Base-by-base conservation (phyloP, 2,329 filamentous ascomycete genomes). In the Albifimbria verrucaria region DNA sequence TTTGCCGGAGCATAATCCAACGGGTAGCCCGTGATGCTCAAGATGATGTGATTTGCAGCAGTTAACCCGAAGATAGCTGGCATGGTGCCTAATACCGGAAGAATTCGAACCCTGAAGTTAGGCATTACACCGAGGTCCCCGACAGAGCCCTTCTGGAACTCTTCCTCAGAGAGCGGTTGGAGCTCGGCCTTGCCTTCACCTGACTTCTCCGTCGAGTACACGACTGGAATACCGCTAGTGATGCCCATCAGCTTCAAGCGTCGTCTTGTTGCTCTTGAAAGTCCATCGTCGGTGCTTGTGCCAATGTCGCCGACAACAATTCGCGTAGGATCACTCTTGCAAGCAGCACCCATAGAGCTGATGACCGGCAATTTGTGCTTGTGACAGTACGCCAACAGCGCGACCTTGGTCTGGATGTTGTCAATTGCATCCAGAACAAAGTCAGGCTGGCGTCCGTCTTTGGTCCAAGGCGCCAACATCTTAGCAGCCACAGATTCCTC, bases 351-450 rank as follows among this genome's bases (percentile, higher is more conserved):
- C 92, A 97, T 97, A 26, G 91, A 90, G 17, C 91, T 94, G 57
- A 99, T 92, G 24, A 99, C 91, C 1, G 85, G 87, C 23, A 97
- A 76, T 2, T 80, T 77, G 65, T 91, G 81, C 55, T 86, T 82
- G 67, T 92, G 80, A 72, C 94, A 99, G 73, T 95, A 96, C 63
- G 91, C 86, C 41, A 99, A 78, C 51, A 99, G 76, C 18, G 87
- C 88, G 3, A 99, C 93, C 74, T 99, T 99, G 51, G 91, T 96
- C 49, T 96, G 90, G 57, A 99, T 97, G 67, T 99, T 97, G 71
- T 99, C 94, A 60, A 99, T 99, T 21, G 93, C 95, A 71, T 99
- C 94, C 32, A 99, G 84, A n/a, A 99, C 85, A 65, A 87, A 99
- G 62, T 93, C 88, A 1, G 92, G 92, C 62, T 79, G 79, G 65